phyloP scores from a whole-genome alignment of 352 stramenopile genomes.

The Phytophthora vignae region DNA sequence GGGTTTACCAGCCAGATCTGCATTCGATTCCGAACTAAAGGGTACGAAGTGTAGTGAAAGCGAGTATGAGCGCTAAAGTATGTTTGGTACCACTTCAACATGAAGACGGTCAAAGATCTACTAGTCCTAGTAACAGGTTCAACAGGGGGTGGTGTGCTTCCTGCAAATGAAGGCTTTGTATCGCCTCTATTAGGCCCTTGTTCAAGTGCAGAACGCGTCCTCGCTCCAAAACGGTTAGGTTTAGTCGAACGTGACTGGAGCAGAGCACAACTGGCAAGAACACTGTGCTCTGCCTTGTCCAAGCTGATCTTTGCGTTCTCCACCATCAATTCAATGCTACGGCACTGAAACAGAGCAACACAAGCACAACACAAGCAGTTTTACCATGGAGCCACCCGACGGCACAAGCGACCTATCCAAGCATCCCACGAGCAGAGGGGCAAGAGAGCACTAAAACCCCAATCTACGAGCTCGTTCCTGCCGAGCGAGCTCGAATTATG shows the following conservation, averaged over 20 bases:
- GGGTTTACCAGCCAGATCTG: neutral
- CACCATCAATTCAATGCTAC: neutral
- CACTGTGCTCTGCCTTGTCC: neutral
- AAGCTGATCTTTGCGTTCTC: neutral
- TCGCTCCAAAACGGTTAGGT: neutral
- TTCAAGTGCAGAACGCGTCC: neutral
- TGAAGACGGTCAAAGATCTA: neutral
- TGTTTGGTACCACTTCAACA: neutral
- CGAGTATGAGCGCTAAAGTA: neutral
- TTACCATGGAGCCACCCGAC: neutral
- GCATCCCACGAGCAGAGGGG: no score
- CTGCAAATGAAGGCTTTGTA: no score
- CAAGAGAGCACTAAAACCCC: no score
- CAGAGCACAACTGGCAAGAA: constrained; percentile 4
- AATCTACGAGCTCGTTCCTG: no score
- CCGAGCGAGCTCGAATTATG: no score
- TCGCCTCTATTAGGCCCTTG: constrained; percentile 5
- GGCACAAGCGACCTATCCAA: no score
- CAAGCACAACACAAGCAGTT: neutral
- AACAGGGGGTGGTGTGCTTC: no score
- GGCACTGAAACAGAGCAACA: neutral
- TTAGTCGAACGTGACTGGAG: constrained; percentile 1
- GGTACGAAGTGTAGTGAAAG: neutral
- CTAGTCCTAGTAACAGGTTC: no score
- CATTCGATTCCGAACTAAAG: neutral